Evolutionary conservation across 495 filamentous ascomycete species (phyloP).

Genomic region (Chaetomidium leptoderma): DNA sequence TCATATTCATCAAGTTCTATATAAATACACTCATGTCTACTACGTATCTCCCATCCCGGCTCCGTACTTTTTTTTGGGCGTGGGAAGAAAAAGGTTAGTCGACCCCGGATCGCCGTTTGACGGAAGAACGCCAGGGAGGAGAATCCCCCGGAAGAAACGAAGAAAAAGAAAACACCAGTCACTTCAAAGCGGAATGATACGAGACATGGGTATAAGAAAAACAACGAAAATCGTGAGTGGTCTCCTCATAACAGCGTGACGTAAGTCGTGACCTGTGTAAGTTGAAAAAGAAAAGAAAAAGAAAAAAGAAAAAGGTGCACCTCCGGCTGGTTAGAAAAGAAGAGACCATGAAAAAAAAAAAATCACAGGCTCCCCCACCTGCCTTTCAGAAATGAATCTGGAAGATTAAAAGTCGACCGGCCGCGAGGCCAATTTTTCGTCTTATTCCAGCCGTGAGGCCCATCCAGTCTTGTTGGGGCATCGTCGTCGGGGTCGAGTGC

Average conservation of each 20-base stretch:
- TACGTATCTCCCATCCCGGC: background rate
- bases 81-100: background rate
- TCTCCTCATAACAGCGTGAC: background rate
- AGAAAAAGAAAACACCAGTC: background rate
- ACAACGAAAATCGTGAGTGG: background rate
- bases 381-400: background rate
- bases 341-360: background rate
- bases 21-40: background rate
- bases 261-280: conserved; percentile 2
- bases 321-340: background rate
- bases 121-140: background rate
- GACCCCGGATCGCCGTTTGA: background rate
- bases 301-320: background rate
- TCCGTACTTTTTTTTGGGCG: background rate
- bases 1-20: background rate
- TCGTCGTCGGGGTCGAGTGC: background rate
- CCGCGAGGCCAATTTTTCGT: conserved; percentile 46
- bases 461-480: conserved; percentile 29
- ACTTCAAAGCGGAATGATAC: background rate
- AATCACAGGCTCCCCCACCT: background rate
- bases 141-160: background rate
- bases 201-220: background rate
- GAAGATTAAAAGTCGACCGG: conserved; percentile 28
- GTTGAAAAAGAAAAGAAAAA: background rate
- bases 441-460: conserved; percentile 45